Evolutionary conservation across 176 grass and related monocot genomes (phyloP).

Genomic region (Otatea glauca): DNA sequence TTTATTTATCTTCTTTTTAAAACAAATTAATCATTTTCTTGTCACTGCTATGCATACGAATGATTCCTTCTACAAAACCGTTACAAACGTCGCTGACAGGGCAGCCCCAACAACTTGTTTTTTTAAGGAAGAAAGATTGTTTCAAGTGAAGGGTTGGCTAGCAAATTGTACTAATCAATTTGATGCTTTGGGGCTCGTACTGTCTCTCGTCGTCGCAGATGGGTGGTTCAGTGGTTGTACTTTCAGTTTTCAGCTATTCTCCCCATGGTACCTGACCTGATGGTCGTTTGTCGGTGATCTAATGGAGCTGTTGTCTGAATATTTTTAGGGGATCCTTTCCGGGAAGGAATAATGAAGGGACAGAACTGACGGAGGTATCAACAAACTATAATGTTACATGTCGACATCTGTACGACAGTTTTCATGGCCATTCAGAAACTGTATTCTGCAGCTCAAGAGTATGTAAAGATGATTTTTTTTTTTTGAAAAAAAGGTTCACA

Average conservation of each 20-base stretch:
- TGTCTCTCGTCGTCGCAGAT: slow-evolving; percentile 13
- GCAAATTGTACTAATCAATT: background rate
- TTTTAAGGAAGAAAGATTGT: background rate
- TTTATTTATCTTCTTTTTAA: background rate
- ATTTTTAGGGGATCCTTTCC: slow-evolving; percentile 37
- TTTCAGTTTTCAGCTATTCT: slow-evolving; percentile 38
- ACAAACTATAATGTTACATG: slow-evolving; percentile 42
- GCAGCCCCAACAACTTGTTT: background rate
- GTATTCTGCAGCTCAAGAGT: background rate
- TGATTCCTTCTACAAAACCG: background rate
- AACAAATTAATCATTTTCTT: background rate
- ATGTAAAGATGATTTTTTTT: background rate
- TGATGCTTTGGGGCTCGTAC: background rate
- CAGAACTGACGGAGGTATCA: slow-evolving; percentile 37
- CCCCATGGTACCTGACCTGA: slow-evolving; percentile 38
- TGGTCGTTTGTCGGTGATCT: slow-evolving; percentile 53
- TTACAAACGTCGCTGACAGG: background rate
- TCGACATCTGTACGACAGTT: slow-evolving; percentile 38
- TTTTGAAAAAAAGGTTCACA: background rate
- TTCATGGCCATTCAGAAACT: slow-evolving; percentile 9
- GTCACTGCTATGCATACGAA: background rate
- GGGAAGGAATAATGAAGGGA: slow-evolving; percentile 32
- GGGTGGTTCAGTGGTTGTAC: slow-evolving; percentile 39
- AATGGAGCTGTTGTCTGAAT: slow-evolving; percentile 33
- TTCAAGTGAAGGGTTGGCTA: background rate